Evolutionary conservation across 257 asterid genomes (phyloP), one percentile per base, ranked within the genome.

Genomic region (Knoxia roxburghii): DNA sequence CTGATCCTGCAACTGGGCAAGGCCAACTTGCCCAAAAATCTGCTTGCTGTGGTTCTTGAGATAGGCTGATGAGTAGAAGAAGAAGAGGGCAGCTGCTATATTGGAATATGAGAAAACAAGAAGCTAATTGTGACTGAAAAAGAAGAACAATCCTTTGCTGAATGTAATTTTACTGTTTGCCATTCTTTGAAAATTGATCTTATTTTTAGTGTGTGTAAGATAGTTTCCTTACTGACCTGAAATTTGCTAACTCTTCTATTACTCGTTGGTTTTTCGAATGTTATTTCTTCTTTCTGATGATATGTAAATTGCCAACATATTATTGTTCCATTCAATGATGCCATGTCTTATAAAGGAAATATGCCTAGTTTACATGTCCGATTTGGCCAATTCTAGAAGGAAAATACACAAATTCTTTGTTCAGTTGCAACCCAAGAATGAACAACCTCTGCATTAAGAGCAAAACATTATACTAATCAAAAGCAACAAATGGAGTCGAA

Each of bases 21-120:
- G 69, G 68, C 32, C 72, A 37, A 48, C 43, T 56, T 32, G 65
- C 76, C 64, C 78, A 78, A 65, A 81, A 71, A 68, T 76, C 86
- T 39, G 75, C 83, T 21, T 81, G 86, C 68, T 81, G 83, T 20
- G 78, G 83, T 60, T 73, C 79, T 39, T 78, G 65, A 51, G 50
- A 57, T 30, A 23, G 71, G 52, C 61, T n/a, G 50, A 4, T 37
- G 45, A 10, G 40, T 32, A 35, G 21, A 24, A 32, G 30, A 13
- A 17, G 29, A 9, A 35, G 21, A n/a, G 14, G 49, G 71, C 37
- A n/a, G 71, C 65, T 39, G 50, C 71, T 27, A 35, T 20, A 52
- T 50, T 66, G 40, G 39, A 27, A 35, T 21, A 46, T 23, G 40
- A 64, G 37, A 20, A 61, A 58, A 26, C 61, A 27, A 37, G 21